These are phyloP conservation scores for Eucalyptus victrix DNA, from an alignment of 345 rosid genomes.

Conservation along the genomic window DNA sequence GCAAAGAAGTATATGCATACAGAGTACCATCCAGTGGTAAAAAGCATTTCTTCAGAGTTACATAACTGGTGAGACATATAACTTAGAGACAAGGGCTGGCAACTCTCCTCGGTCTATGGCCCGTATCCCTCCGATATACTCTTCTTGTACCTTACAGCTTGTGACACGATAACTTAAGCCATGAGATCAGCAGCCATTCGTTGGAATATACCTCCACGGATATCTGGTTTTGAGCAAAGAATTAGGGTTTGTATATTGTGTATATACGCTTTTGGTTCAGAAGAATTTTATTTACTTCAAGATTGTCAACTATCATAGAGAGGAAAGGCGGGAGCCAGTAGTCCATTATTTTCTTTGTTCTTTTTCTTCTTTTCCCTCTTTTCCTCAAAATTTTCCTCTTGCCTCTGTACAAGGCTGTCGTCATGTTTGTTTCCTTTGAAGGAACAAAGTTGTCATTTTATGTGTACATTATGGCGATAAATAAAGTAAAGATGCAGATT, in stretches of 20 bases:
- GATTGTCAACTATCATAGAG: neutral
- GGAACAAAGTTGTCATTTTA: neutral
- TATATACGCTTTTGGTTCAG: neutral
- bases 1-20: constrained; percentile 74
- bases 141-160: neutral
- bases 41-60: constrained; percentile 64
- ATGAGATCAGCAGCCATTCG: neutral
- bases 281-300: neutral
- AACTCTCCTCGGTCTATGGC: neutral
- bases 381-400: neutral
- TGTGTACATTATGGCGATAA: neutral
- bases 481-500: neutral
- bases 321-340: neutral
- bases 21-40: constrained; percentile 71
- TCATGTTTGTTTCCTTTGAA: neutral
- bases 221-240: neutral
- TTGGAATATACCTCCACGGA: neutral
- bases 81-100: neutral
- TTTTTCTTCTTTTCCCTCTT: neutral
- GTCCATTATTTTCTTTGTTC: neutral
- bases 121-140: neutral
- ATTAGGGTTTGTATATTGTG: neutral
- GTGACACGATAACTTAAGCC: neutral
- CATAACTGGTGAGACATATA: constrained; percentile 52
- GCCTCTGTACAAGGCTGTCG: neutral